Percentiles rank a stretch among this genome's conserved stretches.
phyloP scores from a whole-genome alignment of 805 yeast genomes.

The Wickerhamiella kazuoi region DNA sequence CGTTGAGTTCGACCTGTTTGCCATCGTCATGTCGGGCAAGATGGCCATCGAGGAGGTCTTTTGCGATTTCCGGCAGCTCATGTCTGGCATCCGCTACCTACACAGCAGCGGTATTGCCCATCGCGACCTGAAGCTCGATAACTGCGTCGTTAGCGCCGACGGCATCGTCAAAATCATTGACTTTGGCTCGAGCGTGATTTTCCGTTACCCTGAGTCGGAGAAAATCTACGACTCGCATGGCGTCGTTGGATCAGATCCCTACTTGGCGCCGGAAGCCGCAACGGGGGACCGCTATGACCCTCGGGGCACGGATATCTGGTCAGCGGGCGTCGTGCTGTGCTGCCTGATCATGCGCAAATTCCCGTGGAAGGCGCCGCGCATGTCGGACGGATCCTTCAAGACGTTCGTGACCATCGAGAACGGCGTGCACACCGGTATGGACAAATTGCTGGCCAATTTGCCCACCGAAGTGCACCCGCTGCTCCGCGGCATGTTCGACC shows the following conservation, averaged over 20 bases:
- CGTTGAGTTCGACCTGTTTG: conserved; percentile 83
- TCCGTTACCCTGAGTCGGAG: conserved; percentile 67
- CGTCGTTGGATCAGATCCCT: conserved; percentile 77
- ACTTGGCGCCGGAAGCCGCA: conserved; percentile 81
- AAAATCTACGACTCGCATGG: conserved; percentile 62
- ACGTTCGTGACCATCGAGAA: conserved; percentile 35
- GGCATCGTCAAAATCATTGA: conserved; percentile 86
- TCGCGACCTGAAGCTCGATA: conserved; percentile 79
- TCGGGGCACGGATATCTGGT: conserved; percentile 88
- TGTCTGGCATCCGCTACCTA: conserved; percentile 64
- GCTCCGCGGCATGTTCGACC: conserved; percentile 46
- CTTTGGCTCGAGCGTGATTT: conserved; percentile 86
- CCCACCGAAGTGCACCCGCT: conserved; percentile 52
- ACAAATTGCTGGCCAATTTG: conserved; percentile 45
- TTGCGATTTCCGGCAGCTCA: conserved; percentile 78
- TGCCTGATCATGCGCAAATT: conserved; percentile 84
- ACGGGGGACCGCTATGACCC: conserved; percentile 74
- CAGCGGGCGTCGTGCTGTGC: conserved; percentile 75
- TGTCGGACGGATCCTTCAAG: conserved; percentile 66
- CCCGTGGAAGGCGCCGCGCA: conserved; percentile 87
- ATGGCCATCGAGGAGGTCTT: conserved; percentile 65
- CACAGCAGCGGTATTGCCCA: conserved; percentile 74
- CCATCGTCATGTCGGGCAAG: conserved; percentile 83
- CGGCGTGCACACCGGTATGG: conserved; percentile 34
- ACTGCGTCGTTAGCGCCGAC: conserved; percentile 66